Conservation (phyloP, 2,329 filamentous ascomycete genomes). For the Elsinoe batatas region DNA sequence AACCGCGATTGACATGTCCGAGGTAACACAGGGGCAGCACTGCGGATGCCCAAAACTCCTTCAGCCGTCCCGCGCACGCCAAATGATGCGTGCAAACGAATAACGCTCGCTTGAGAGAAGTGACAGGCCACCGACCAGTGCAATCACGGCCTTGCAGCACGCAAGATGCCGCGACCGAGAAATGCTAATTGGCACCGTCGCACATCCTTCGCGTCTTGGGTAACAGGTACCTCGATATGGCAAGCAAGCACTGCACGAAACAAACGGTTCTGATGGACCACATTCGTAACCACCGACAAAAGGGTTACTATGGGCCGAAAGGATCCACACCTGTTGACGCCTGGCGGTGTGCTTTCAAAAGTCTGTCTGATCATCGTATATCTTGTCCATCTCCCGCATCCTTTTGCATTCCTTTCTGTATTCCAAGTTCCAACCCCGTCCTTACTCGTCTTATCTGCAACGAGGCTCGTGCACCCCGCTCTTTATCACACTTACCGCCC, state of each 20-base stretch:
- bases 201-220: background rate
- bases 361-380: constrained; percentile 8
- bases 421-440: too few relatives aligned
- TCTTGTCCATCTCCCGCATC: constrained; percentile 4
- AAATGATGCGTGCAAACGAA: constrained; percentile 4
- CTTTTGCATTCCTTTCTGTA: background rate
- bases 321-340: constrained; percentile 10
- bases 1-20: background rate
- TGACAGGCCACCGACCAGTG: background rate
- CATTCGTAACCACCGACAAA: constrained; percentile 11
- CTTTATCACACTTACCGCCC: constrained; percentile 9
- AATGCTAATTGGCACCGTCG: background rate
- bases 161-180: constrained; percentile 2
- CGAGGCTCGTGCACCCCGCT: constrained; percentile 9
- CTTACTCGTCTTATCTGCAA: constrained; percentile 8
- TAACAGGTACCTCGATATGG: constrained; percentile 8
- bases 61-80: background rate
- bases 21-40: constrained; percentile 1
- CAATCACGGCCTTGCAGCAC: background rate
- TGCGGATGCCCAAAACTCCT: background rate
- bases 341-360: constrained; percentile 8
- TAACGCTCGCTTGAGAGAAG: constrained; percentile 4
- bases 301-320: background rate
- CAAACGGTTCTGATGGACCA: constrained; percentile 8
- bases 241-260: background rate